Evolutionary conservation across 2,329 filamentous ascomycete species (phyloP).

Genomic region (Aulographum hederae): DNA sequence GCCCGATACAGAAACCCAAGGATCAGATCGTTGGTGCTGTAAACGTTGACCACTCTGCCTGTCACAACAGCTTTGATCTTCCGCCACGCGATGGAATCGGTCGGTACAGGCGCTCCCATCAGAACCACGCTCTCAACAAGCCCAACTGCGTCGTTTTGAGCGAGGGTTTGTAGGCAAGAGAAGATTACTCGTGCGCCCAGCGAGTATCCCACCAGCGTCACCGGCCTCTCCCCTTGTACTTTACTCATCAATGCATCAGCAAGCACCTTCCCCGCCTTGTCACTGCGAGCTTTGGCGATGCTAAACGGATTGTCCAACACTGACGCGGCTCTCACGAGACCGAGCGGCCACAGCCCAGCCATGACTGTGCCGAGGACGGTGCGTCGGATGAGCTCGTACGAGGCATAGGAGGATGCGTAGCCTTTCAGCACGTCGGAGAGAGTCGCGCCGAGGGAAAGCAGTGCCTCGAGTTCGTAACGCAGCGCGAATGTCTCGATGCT

Average conservation of each 20-base stretch:
- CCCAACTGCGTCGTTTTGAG: slow-evolving; percentile 63
- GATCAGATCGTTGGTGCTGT: slow-evolving; percentile 71
- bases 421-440: slow-evolving; percentile 63
- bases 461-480: slow-evolving; percentile 62
- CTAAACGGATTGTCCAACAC: slow-evolving; percentile 69
- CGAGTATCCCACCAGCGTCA: slow-evolving; percentile 67
- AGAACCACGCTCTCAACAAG: slow-evolving; percentile 51
- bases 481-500: slow-evolving; percentile 67
- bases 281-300: slow-evolving; percentile 55
- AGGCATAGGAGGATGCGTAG: slow-evolving; percentile 62
- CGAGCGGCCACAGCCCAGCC: slow-evolving; percentile 15
- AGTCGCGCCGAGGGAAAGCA: slow-evolving; percentile 60
- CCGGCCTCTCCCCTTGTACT: slow-evolving; percentile 64
- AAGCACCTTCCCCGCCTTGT: slow-evolving; percentile 63
- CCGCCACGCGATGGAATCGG: slow-evolving; percentile 51
- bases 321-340: slow-evolving; percentile 28
- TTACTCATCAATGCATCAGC: slow-evolving; percentile 70
- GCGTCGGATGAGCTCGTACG: slow-evolving; percentile 47
- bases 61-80: slow-evolving; percentile 59
- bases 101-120: slow-evolving; percentile 64
- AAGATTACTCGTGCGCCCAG: slow-evolving; percentile 65
- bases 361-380: slow-evolving; percentile 27
- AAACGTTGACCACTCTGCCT: slow-evolving; percentile 73
- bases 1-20: slow-evolving; percentile 76
- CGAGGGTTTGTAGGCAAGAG: slow-evolving; percentile 58